Evolutionary conservation across 768 basidiomycete genomes (phyloP), one percentile per base, ranked within the genome.

Genomic region (Lactarius pseudohatsudake): DNA sequence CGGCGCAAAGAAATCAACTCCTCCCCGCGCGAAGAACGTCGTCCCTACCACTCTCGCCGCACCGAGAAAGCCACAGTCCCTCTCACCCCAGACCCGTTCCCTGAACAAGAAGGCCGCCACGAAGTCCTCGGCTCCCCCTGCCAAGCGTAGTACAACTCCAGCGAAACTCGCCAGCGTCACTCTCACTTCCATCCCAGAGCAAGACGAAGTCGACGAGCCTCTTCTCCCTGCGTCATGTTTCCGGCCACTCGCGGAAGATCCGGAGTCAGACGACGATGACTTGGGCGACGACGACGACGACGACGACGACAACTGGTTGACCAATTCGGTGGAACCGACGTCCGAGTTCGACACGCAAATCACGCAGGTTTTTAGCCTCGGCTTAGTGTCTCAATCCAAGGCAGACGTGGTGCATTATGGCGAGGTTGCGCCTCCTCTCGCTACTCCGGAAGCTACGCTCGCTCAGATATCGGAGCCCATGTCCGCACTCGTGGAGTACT

Each of bases 181-280:
- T 6, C 41, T 47, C 57, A 56, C n/a, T 28, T 55, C 57, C n/a
- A 4, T 53, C 28, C 30, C 61, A 4, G 30, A 43, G 18, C 53
- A 45, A 22, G 22, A 53, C 26, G 62, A 59, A 30, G 20, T 55
- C 18, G 20, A 67, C 4, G 18, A 45, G 1, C 62, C 32, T 26
- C 6, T 67, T 53, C 66, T 63, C 41, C 54, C 40, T 7, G 66
- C 10, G 1, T 40, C 57, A 0, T 67, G 66, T 15, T 63, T 67
- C 62, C 61, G 55, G 26, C 43, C 66, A 7, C 34, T 59, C 41
- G 62, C 41, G 7, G 66, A 64, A 1, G 53, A 67, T 30, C 13
- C 65, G 5, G 47, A 40, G 4, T 18, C 36, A 0, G 57, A 59
- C 20, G 62, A 43, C 16, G 41, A 36, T 0, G n/a, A 34, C 0